A percentile compares a stretch with the other conserved stretches of the same genome.
Conservation (phyloP, 768 basidiomycete species). For the Rhizopogon roseolus region DNA sequence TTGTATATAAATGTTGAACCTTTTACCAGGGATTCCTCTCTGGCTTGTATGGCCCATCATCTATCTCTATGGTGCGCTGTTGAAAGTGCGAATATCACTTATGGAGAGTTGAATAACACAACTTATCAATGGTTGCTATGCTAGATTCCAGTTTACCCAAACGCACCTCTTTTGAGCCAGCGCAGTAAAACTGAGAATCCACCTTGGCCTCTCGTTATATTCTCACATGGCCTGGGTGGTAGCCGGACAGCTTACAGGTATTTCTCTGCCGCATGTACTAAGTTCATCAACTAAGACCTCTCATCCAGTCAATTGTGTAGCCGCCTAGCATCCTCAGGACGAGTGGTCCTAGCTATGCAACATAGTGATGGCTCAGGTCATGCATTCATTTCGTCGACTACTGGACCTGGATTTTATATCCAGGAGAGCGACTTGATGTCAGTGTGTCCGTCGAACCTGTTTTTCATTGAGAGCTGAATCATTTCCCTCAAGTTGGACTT, state of each 20-base stretch:
- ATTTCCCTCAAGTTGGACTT: slow-evolving; percentile 18
- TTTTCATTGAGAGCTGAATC: neutral
- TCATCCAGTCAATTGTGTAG: slow-evolving; percentile 59
- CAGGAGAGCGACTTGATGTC: slow-evolving; percentile 53
- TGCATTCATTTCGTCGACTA: slow-evolving; percentile 33
- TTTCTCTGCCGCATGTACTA: neutral
- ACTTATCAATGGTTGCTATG: neutral
- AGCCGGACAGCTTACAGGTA: slow-evolving; percentile 68
- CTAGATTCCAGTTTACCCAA: slow-evolving; percentile 54
- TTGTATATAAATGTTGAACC: neutral
- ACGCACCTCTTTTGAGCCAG: slow-evolving; percentile 45
- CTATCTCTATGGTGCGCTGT: slow-evolving; percentile 43
- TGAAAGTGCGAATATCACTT: slow-evolving; percentile 36
- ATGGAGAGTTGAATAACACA: neutral
- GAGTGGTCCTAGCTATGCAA: slow-evolving; percentile 77
- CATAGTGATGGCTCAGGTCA: slow-evolving; percentile 81
- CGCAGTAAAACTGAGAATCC: slow-evolving; percentile 21
- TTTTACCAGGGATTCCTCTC: slow-evolving; percentile 17
- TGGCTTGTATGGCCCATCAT: slow-evolving; percentile 39
- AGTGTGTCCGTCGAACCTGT: slow-evolving; percentile 13
- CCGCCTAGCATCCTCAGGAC: slow-evolving; percentile 71
- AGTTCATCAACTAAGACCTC: neutral
- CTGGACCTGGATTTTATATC: slow-evolving; percentile 43
- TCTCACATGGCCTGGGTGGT: slow-evolving; percentile 82
- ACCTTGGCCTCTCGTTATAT: slow-evolving; percentile 76